These are phyloP conservation scores for Pseudozyma tsukubaensis DNA, from an alignment of 1,284 basidiomycete species.

Conservation along the genomic window DNA sequence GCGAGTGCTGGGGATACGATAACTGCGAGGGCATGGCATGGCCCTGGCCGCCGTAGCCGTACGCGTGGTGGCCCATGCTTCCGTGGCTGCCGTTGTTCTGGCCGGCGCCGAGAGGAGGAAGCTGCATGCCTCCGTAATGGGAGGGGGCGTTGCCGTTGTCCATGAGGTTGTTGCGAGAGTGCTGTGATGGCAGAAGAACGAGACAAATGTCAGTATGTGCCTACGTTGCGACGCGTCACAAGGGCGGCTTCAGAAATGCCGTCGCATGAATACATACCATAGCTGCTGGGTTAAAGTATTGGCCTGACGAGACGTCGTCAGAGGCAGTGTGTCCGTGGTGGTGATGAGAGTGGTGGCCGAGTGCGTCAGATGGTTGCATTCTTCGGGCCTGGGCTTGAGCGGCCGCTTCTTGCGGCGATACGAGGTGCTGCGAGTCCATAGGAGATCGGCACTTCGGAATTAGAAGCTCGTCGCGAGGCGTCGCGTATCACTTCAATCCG, in stretches of 20 bases:
- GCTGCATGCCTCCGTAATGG: slow-evolving; percentile 55
- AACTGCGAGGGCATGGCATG: slow-evolving; percentile 54
- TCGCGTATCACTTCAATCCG: slow-evolving; percentile 42
- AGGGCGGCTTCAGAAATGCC: background rate
- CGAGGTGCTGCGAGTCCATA: slow-evolving; percentile 56
- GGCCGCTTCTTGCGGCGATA: slow-evolving; percentile 56
- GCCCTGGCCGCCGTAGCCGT: slow-evolving; percentile 44
- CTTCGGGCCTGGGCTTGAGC: slow-evolving; percentile 57
- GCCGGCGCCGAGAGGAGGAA: slow-evolving; percentile 50
- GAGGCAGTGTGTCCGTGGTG: slow-evolving; percentile 40
- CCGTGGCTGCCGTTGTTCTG: slow-evolving; percentile 49
- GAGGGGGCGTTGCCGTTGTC: slow-evolving; percentile 37
- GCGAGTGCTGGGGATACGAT: slow-evolving; percentile 52
- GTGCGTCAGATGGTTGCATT: slow-evolving; percentile 50
- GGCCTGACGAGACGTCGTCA: slow-evolving; percentile 46
- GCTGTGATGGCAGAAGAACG: slow-evolving; percentile 4
- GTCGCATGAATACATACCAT: slow-evolving; percentile 30
- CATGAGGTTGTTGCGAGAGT: slow-evolving; percentile 50
- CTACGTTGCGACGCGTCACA: background rate
- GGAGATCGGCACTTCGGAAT: slow-evolving; percentile 39
- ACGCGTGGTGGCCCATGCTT: slow-evolving; percentile 49
- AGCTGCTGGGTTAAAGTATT: slow-evolving; percentile 54
- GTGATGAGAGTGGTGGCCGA: slow-evolving; percentile 49
- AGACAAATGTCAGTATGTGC: slow-evolving; percentile 2
- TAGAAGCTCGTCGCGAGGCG: slow-evolving; percentile 28